Evolutionary conservation across 2,329 filamentous ascomycete genomes (phyloP), one percentile per base, ranked within the genome.

Genomic region (Exophiala lecanii-corni): DNA sequence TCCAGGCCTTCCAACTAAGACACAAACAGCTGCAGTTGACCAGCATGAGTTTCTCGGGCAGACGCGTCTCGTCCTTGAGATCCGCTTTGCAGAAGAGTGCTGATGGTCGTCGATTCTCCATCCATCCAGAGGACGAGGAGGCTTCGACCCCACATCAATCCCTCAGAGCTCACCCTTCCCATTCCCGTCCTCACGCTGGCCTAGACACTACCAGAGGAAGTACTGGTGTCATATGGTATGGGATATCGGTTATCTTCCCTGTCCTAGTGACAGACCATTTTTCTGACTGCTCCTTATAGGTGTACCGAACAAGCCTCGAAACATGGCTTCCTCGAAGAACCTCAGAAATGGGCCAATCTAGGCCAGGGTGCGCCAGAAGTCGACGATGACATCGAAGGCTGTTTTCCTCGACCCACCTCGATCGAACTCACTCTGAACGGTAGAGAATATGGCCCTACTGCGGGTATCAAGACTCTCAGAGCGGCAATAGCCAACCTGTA

Each of bases 321-420:
- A 67, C 86, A 91, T 68, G 91, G 91, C 57, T 96, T 84, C 70
- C 71, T 80, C 38, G 89, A 96, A 3, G 75, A 89, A 55, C 89
- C 88, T 9, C 76, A 84, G 2, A 68, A 74, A 51, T 96, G 91
- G 91, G 89, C 91, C 46, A 97, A 97, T 63, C 73, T 97, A 40
- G 91, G 91, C 21, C 91, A 96, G 70, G 89, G 89, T 56, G 89
- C 89, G 12, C 89, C 89, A 32, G 89, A 96, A 65, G 91, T 94
- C 49, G 91, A 95, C 57, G 87, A 94, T 55, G 88, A 92, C 52
- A 96, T 96, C 58, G 78, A 82, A 58, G 88, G 89, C 45, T 92
- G 86, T 69, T 96, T 96, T 63, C 75, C 83, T 57, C 80, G 91
- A 12, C 91, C 91, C 5, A 78, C 79, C 38, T 76, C 74, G 32